Evolutionary conservation across 805 yeast genomes (phyloP), one percentile per base, ranked within the genome.

Genomic region (Helenozyma baotianmanensis): DNA sequence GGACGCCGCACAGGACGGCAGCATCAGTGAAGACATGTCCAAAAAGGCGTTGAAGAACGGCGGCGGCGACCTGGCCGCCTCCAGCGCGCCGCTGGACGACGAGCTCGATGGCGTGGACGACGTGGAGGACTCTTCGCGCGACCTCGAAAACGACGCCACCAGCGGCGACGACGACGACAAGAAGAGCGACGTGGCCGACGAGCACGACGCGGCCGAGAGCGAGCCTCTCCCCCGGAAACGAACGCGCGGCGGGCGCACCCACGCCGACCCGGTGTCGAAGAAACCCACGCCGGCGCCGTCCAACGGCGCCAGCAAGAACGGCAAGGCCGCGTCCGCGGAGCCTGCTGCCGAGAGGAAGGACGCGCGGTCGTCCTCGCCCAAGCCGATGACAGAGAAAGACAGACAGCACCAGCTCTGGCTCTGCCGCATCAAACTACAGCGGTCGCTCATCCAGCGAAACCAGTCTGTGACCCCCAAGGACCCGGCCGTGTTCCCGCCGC

Each of bases 341-440:
- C n/a, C n/a, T n/a, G n/a, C n/a, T n/a, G n/a, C n/a, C n/a, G n/a
- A n/a, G n/a, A 30, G 29, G 31, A 31, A 22, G 18, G 36, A 30
- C 9, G 30, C 23, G 12, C 30, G 32, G 13, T 21, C 28, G 19
- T 23, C 42, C 14, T 38, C 43, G 25, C 42, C 46, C 23, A 45
- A 47, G 18, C 42, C 45, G 13, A 31, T 42, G 30, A 50, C 60
- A 8, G 66, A 62, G 12, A 67, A 64, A 26, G 73, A 68, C 35
- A 60, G 59, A 40, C 62, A 62, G 32, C 69, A 65, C 29, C 71
- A 66, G 45, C 54, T 68, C 31, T 68, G 72, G 72, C 53, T 62
- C 5, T 70, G 74, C 43, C 59, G 79, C 23, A 64, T 65, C 28
- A 64, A 61, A 39, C 58, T 74, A 27, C 79, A 74, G 51, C 56